Conservation (phyloP, 192 early-diverging fungal species). For the Coemansia sp. region DNA sequence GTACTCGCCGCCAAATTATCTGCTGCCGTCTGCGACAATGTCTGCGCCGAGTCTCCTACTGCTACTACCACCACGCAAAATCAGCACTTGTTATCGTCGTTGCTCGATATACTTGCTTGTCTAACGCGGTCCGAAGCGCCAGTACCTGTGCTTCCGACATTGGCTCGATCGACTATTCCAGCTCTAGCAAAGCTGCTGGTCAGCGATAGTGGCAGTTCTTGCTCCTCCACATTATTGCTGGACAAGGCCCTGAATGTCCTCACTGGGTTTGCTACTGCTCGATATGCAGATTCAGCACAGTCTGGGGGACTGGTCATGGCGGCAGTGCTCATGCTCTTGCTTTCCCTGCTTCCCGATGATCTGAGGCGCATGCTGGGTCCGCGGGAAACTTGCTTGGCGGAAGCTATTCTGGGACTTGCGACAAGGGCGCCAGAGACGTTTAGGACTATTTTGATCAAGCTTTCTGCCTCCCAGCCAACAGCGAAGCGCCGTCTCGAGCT, state of each 20-base stretch:
- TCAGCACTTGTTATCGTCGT: too few species aligned
- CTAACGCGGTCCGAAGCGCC: neutral
- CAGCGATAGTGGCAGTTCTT: neutral
- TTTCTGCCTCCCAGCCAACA: constrained; percentile 20
- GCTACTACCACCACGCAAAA: too few species aligned
- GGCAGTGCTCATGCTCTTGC: constrained; percentile 33
- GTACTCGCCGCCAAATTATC: neutral
- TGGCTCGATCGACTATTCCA: constrained; percentile 22
- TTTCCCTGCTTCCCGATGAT: constrained; percentile 34
- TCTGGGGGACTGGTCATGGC: constrained; percentile 14
- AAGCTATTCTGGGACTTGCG: constrained; percentile 28
- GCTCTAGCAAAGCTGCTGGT: constrained; percentile 4
- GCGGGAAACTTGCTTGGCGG: constrained; percentile 2
- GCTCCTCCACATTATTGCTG: too few species aligned
- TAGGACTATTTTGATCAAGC: constrained; percentile 17
- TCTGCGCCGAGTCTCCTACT: too few species aligned
- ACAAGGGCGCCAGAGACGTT: constrained; percentile 18
- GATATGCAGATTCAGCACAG: neutral
- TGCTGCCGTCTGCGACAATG: neutral
- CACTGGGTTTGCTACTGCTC: constrained; percentile 8
- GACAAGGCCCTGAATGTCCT: constrained; percentile 11
- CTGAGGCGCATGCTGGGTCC: neutral
- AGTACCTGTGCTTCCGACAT: neutral
- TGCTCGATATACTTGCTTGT: neutral
- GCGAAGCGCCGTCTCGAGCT: constrained; percentile 31